Evolutionary conservation across 192 early-diverging fungal species (phyloP), one percentile per base, ranked within the genome.

Genomic region (Umbelopsis sp.): DNA sequence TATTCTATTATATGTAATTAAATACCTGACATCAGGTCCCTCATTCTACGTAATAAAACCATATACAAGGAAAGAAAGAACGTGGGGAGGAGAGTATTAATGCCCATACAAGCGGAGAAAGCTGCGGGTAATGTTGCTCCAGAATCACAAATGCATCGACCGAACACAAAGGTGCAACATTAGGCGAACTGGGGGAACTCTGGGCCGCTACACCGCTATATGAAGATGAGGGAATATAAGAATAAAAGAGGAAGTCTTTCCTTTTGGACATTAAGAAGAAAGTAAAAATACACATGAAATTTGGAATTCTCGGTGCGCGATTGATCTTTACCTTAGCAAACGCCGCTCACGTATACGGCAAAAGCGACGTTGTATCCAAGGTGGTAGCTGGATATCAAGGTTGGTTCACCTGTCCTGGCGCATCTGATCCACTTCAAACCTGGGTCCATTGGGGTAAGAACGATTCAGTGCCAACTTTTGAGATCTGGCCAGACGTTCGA

Each of bases 361-460:
- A 51, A 5, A 51, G 59, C 36, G 59, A 65, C 36, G 59, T 65
- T 31, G 59, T 65, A 36, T 31, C 31, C 59, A 65, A 65, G 59
- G 59, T 65, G 26, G 59, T 65, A 31, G 59, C 59, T 31, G 59
- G 59, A 31, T 65, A 65, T 31, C 59, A 65, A 38, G 59, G 59
- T 38, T 65, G 59, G 59, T 65, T 65, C 59, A 65, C 36, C 59
- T 36, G 36, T 31, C 59, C 26, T 36, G 59, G 36, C 36, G 5
- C 59, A 31, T 36, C 26, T 38, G 59, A 65, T 38, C 59, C 59
- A 36, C 9, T 36, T 65, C 59, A 65, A 36, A 38, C 59, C 26
- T 65, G 59, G 59, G 7, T 38, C 31, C 59, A 65, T 38, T 65
- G 59, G 59, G 59, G 59, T 65, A 38, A 65, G 14, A 38, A 38